Evolutionary conservation across 169 alveolate species (phyloP).

Genomic region (Plasmodium yoelii): DNA sequence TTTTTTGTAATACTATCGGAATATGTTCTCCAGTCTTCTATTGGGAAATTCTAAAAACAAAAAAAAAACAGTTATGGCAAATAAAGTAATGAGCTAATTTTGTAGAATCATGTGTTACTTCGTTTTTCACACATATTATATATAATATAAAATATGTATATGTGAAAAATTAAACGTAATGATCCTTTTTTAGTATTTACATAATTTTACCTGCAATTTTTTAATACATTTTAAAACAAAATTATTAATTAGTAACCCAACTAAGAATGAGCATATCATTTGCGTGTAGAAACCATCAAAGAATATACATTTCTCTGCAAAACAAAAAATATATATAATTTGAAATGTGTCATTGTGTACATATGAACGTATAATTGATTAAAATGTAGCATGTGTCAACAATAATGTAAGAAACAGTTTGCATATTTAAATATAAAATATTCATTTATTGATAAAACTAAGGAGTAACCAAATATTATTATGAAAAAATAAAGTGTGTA

Average conservation of each 20-base stretch:
- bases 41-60: conserved; percentile 30
- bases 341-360: too few relatives aligned
- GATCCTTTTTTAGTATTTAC: too few relatives aligned
- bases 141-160: neutral
- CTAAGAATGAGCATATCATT: conserved; percentile 68
- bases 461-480: too few relatives aligned
- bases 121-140: neutral
- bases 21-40: conserved; percentile 71
- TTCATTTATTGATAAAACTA: neutral
- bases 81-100: conserved; percentile 2
- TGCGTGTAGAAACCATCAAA: conserved; percentile 80
- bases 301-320: conserved; percentile 53
- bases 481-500: neutral
- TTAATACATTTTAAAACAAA: conserved; percentile 59
- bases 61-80: conserved; percentile 7
- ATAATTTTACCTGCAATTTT: conserved; percentile 61
- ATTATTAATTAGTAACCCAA: conserved; percentile 72
- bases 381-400: neutral
- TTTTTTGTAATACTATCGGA: conserved; percentile 9
- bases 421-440: neutral
- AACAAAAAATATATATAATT: neutral
- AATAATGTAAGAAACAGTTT: neutral
- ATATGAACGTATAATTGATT: too few relatives aligned
- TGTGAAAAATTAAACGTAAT: neutral
- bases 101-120: neutral